Conservation (phyloP, 78 protist genomes). For the Speleostelium caveatum region DNA sequence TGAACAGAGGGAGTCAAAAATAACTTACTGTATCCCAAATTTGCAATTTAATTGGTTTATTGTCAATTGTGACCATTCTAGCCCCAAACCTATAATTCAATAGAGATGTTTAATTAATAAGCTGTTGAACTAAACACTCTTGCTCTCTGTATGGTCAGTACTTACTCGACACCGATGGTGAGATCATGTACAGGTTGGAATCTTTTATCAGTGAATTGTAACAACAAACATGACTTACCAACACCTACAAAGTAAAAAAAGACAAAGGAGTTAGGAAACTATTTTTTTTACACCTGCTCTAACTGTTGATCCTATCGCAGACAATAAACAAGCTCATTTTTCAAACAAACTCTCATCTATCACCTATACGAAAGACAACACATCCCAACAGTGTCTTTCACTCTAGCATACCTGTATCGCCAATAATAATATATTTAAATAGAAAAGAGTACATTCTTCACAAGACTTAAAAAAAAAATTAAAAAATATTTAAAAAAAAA, state of each 20-base stretch:
- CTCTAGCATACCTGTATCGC: constrained; percentile 96
- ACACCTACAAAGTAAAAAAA: constrained; percentile 87
- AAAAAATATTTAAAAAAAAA: constrained; percentile 6
- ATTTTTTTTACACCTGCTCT: not conserved
- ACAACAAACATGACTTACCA: constrained; percentile 97
- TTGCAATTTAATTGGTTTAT: constrained; percentile 27
- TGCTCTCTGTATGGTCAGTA: too few relatives aligned
- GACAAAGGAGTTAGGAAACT: not conserved
- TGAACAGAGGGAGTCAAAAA: not conserved
- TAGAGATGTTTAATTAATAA: too few relatives aligned
- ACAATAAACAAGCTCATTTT: not conserved
- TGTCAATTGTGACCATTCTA: constrained; percentile 84
- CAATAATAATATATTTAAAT: constrained; percentile 99
- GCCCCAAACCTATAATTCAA: constrained; percentile 92
- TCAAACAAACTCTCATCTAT: not conserved
- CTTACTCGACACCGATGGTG: constrained; percentile 99
- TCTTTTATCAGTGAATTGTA: constrained; percentile 97
- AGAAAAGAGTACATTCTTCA: constrained; percentile 87
- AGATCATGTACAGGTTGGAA: constrained; percentile 98
- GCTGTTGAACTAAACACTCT: too few relatives aligned
- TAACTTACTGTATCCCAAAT: constrained; percentile 53
- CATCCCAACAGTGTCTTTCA: too few relatives aligned
- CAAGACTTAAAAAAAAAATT: not conserved
- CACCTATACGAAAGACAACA: too few relatives aligned
- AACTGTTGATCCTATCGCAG: not conserved